Evolutionary conservation across 768 basidiomycete genomes (phyloP), one percentile per base, ranked within the genome.

Genomic region (Harrya chromipes): DNA sequence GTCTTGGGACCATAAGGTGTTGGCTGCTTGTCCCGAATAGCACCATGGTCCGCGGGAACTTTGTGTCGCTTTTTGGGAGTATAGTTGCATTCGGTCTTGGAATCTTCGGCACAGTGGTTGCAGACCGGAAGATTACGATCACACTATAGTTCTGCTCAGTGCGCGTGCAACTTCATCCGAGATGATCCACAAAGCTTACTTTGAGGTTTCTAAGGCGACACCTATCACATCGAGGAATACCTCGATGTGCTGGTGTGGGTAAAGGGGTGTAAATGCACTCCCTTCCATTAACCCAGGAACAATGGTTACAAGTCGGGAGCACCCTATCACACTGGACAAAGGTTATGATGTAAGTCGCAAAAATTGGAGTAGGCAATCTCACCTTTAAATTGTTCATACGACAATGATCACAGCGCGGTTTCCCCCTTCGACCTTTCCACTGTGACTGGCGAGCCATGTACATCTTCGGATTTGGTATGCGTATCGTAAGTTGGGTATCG

Each of bases 371-470:
- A 36, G 16, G 27, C 16, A 41, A 47, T 72, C 80, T 60, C 48
- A 84, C 85, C 73, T 85, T 87, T 52, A 86, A 72, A 69, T 87
- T 87, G 62, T 82, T 82, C 48, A 79, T 60, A 27, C 85, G 82
- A 69, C 85, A 87, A 57, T 84, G 78, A 69, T 87, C 85, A 59
- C 85, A 87, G 42, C 85, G 75, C 56, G 85, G 84, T 61, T 87
- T 87, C 44, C 85, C 85, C 69, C 85, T 75, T 50, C 83, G 77
- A 50, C 84, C 84, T 54, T 85, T 84, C 85, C 85, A 87, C 48
- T 82, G 81, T 36, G 84, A 86, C 64, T 82, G 83, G 52, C 79
- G 81, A 60, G 78, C 81, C 78, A 81, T 77, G 66, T 79, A 84
- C 44, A 80, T 73, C 70, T 80, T 82, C 31, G 81, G 79, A 59